phyloP scores from a whole-genome alignment of 495 filamentous ascomycete species.

The Symbiotaphrina buchneri region DNA sequence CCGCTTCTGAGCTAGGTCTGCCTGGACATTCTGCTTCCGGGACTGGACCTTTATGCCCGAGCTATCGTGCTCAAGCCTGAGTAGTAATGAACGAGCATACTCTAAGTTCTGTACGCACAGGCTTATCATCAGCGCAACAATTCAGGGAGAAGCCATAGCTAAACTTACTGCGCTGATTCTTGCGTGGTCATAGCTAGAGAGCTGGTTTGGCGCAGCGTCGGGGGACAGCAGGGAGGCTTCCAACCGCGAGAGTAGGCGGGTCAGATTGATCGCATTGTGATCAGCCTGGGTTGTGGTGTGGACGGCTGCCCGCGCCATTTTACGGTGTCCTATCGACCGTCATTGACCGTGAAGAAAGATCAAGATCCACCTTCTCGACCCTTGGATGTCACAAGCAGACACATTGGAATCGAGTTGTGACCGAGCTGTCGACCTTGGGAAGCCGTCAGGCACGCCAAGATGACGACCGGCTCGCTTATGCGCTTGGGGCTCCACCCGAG shows the following conservation, averaged over 20 bases:
- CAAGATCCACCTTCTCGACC: neutral
- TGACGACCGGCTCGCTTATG: too few species aligned
- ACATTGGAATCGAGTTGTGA: neutral
- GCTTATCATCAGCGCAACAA: neutral
- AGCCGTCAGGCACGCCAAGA: too few species aligned
- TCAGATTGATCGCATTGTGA: constrained; percentile 30
- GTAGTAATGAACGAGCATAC: constrained; percentile 53
- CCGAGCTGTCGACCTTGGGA: neutral
- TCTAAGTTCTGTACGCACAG: constrained; percentile 40
- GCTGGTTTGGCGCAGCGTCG: constrained; percentile 31
- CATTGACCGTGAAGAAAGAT: neutral
- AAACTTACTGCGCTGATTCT: constrained; percentile 37
- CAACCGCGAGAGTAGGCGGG: constrained; percentile 49
- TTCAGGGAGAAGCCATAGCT: neutral
- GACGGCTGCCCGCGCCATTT: constrained; percentile 2
- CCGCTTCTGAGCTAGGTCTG: constrained; percentile 39
- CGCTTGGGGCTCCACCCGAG: too few species aligned
- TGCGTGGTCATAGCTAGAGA: constrained; percentile 46
- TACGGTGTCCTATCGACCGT: neutral
- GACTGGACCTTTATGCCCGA: constrained; percentile 36
- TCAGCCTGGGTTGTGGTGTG: constrained; percentile 3
- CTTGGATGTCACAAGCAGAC: neutral
- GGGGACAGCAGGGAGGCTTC: constrained; percentile 48
- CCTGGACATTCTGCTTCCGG: constrained; percentile 41
- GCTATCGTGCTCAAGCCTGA: constrained; percentile 53